Base-by-base conservation (phyloP, 1,139 yeast species). In the Blastobotrys buckinghamii region DNA sequence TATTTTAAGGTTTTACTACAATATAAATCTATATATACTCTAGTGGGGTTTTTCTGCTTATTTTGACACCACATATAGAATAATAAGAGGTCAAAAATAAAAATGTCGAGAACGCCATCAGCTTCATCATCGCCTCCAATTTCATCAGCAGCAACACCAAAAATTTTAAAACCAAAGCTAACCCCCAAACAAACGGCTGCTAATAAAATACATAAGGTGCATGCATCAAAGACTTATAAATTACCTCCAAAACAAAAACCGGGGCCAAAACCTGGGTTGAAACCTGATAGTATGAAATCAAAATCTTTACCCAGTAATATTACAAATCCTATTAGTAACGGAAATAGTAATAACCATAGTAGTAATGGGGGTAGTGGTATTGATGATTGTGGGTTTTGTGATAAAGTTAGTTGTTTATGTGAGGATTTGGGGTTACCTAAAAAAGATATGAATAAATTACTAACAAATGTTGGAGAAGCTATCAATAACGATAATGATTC, bases 161-260 rank as follows among this genome's bases (percentile, higher is more conserved):
- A 20, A 17, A 9, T 10, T 33, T 15, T 33, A 12, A 16, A 3
- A 9, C 38, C 38, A 17, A 35, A 35, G 12, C 32, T 6, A 7
- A 6, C 42, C 12, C 42, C 29, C 13, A 38, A 20, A 38, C 6
- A 17, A n/a, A n/a, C 16, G 26, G 19, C 39, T 17, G 22, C 15
- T 22, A 16, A 16, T n/a, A 36, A 19, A 9, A 27, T 16, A 4
- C 22, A 36, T 12, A n/a, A 29, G 6, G 39, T 42, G 7, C 19
- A 24, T 10, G 46, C 43, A 1, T 84, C 95, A 9, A 85, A 78
- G 59, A 85, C 82, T 59, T 89, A 96, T 94, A 88, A 84, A 16
- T 72, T 89, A 29, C 96, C 96, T 2, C 95, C 96, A 12, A 72
- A 95, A 50, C 92, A 94, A 3, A 87, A 86, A 63, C 95, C 96